phyloP scores from a whole-genome alignment of 2,329 filamentous ascomycete species.

The Septoria linicola region DNA sequence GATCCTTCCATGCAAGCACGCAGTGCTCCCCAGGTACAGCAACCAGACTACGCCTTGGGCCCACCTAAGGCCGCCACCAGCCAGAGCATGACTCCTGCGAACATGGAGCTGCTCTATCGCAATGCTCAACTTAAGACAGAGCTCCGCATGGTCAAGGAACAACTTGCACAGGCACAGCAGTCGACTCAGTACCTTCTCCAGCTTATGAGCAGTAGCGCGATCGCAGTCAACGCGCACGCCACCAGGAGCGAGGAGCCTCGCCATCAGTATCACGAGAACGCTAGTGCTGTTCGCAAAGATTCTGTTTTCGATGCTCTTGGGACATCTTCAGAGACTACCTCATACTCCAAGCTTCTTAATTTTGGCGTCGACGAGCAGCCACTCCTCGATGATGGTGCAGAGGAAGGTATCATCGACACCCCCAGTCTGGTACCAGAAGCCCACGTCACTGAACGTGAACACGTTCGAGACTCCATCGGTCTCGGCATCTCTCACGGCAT shows the following conservation, averaged over 20 bases:
- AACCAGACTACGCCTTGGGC: background rate
- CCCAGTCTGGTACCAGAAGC: background rate
- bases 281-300: background rate
- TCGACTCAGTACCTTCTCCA: slow-evolving; percentile 25
- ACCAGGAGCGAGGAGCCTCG: slow-evolving; percentile 10
- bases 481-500: slow-evolving; percentile 1
- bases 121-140: slow-evolving; percentile 32
- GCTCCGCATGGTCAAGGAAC: slow-evolving; percentile 28
- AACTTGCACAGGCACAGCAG: slow-evolving; percentile 27
- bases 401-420: background rate
- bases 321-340: background rate
- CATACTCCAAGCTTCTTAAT: slow-evolving; percentile 2
- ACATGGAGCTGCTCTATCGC: slow-evolving; percentile 18
- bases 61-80: background rate
- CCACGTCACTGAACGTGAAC: background rate
- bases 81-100: background rate
- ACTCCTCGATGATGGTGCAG: background rate
- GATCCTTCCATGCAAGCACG: too few relatives aligned
- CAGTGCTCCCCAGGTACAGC: too few relatives aligned
- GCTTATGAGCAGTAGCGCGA: slow-evolving; percentile 6
- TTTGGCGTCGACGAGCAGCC: slow-evolving; percentile 8
- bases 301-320: background rate
- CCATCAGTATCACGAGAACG: background rate
- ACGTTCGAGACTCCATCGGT: slow-evolving; percentile 3
- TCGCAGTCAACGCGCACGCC: background rate